These are phyloP conservation scores for Podospora comata DNA, from an alignment of 495 filamentous ascomycete genomes.

Conservation along the genomic window DNA sequence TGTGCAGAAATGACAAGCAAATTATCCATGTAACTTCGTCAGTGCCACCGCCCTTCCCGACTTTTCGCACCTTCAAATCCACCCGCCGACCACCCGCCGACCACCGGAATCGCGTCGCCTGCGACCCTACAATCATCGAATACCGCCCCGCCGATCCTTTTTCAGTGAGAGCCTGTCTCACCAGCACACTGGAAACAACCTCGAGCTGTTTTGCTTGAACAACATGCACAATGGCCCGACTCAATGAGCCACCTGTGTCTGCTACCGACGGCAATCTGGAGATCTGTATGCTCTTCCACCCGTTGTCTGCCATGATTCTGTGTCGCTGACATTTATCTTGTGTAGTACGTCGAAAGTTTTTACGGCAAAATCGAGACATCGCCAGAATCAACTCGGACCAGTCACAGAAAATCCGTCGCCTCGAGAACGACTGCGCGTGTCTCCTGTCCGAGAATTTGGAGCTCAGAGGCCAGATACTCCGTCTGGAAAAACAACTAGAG, in stretches of 20 bases:
- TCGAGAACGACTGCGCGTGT: conserved; percentile 81
- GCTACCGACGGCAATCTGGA: conserved; percentile 67
- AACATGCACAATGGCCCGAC: conserved; percentile 70
- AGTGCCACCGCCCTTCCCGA: conserved; percentile 10
- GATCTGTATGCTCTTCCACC: conserved; percentile 58
- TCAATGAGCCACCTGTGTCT: conserved; percentile 75
- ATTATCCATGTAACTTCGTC: conserved; percentile 17
- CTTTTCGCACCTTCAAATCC: conserved; percentile 4
- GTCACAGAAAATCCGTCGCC: conserved; percentile 78
- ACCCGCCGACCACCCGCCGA: conserved; percentile 4
- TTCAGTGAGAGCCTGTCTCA: background rate
- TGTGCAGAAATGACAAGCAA: conserved; percentile 21
- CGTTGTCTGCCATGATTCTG: background rate
- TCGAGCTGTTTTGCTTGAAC: background rate
- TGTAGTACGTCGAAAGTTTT: conserved; percentile 77
- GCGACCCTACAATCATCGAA: background rate
- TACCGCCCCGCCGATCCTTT: background rate
- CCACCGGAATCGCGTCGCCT: conserved; percentile 1
- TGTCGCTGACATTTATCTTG: conserved; percentile 17
- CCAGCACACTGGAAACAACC: background rate
- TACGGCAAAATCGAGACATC: conserved; percentile 93
- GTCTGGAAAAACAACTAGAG: conserved; percentile 64
- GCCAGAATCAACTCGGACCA: conserved; percentile 87
- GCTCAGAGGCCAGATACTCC: conserved; percentile 73
- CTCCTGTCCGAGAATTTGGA: conserved; percentile 84